A percentile compares a stretch with the other conserved stretches of the same genome.
Conservation (phyloP, 1,139 yeast genomes). For the Candida smagusa region DNA sequence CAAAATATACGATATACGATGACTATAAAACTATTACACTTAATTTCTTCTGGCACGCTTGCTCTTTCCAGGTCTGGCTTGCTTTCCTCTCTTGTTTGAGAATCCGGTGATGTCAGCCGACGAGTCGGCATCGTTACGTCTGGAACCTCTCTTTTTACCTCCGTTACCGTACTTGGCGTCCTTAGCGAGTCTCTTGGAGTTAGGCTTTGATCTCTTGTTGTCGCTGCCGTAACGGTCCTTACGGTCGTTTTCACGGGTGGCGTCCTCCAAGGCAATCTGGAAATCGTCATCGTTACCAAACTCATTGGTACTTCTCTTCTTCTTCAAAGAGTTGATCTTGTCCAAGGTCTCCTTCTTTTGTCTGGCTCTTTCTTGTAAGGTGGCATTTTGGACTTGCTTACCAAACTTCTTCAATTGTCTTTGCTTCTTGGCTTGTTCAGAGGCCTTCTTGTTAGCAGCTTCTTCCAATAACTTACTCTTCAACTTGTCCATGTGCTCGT, state of each 20-base stretch:
- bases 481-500: constrained; percentile 95
- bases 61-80: constrained; percentile 74
- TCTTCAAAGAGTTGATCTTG: constrained; percentile 82
- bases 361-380: constrained; percentile 90
- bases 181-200: constrained; percentile 63
- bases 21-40: neutral
- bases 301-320: constrained; percentile 79
- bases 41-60: constrained; percentile 37
- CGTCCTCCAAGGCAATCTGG: constrained; percentile 86
- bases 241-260: constrained; percentile 48
- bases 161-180: constrained; percentile 64
- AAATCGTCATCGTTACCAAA: constrained; percentile 59
- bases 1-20: neutral
- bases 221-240: constrained; percentile 26
- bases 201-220: constrained; percentile 51
- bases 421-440: constrained; percentile 92
- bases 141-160: constrained; percentile 71
- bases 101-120: constrained; percentile 69
- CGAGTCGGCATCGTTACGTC: constrained; percentile 72
- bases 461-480: constrained; percentile 78
- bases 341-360: constrained; percentile 91
- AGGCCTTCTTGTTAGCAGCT: constrained; percentile 87
- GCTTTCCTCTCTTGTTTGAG: constrained; percentile 42
- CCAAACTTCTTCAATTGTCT: constrained; percentile 95
- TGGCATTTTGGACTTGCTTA: constrained; percentile 93